phyloP scores from a whole-genome alignment of 768 basidiomycete genomes.

The Phaeolepiota aurea region DNA sequence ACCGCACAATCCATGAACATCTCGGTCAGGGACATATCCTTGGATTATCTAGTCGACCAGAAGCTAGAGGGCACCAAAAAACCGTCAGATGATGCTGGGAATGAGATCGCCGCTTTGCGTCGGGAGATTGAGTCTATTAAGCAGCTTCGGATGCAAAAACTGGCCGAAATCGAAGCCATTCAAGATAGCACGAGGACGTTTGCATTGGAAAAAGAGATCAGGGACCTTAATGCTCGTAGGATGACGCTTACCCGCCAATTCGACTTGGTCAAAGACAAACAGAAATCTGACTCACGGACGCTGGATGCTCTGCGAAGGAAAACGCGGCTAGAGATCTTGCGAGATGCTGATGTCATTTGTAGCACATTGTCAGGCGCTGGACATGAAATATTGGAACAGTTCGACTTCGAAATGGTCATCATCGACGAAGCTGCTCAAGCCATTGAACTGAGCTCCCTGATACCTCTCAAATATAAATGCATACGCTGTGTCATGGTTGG shows the following conservation, averaged over 20 bases:
- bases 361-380: constrained; percentile 90
- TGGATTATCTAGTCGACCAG: constrained; percentile 81
- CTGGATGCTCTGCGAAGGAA: constrained; percentile 75
- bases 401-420: constrained; percentile 92
- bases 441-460: constrained; percentile 89
- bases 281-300: constrained; percentile 73
- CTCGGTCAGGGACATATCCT: constrained; percentile 75
- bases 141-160: constrained; percentile 44
- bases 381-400: constrained; percentile 72
- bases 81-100: constrained; percentile 41
- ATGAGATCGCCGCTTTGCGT: constrained; percentile 50
- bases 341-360: constrained; percentile 90
- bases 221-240: constrained; percentile 52
- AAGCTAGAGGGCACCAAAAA: constrained; percentile 44
- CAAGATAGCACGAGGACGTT: constrained; percentile 49
- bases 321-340: constrained; percentile 65
- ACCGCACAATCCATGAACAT: constrained; percentile 65
- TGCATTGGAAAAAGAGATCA: constrained; percentile 65
- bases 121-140: constrained; percentile 67
- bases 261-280: constrained; percentile 74
- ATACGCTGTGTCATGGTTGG: constrained; percentile 90
- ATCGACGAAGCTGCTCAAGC: constrained; percentile 99
- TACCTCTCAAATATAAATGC: constrained; percentile 86
- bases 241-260: constrained; percentile 58
- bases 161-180: constrained; percentile 45